Conservation (phyloP, 2,329 filamentous ascomycete species). For the Fusarium equiseti region DNA sequence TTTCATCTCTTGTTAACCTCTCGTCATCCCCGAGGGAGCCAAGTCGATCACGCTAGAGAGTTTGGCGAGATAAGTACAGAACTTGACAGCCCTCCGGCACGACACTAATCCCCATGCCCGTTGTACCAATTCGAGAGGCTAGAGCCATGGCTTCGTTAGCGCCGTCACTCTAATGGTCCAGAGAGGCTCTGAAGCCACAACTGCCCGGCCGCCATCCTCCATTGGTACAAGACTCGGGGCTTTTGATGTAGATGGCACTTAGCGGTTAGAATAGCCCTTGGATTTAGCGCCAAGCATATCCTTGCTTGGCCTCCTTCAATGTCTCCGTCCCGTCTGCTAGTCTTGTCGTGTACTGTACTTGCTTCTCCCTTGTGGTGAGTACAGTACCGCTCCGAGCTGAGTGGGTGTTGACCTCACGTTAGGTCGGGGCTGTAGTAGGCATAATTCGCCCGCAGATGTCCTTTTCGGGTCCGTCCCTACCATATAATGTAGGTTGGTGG, state of each 20-base stretch:
- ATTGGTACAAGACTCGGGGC: slow-evolving; percentile 23
- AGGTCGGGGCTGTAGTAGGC: slow-evolving; percentile 16
- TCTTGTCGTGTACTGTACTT: slow-evolving; percentile 26
- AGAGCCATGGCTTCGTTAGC: slow-evolving; percentile 34
- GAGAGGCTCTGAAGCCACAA: slow-evolving; percentile 22
- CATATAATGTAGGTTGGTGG: slow-evolving; percentile 3
- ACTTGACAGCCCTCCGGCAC: slow-evolving; percentile 29
- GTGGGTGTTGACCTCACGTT: slow-evolving; percentile 16
- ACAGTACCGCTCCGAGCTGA: slow-evolving; percentile 2
- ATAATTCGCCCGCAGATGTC: slow-evolving; percentile 17
- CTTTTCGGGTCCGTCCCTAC: background rate
- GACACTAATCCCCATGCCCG: slow-evolving; percentile 30
- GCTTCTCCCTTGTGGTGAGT: slow-evolving; percentile 32
- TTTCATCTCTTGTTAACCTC: slow-evolving; percentile 25
- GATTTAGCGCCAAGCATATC: background rate
- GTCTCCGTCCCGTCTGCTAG: slow-evolving; percentile 22
- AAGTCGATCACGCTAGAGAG: slow-evolving; percentile 22
- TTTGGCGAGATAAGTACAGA: slow-evolving; percentile 20
- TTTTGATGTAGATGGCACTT: slow-evolving; percentile 27
- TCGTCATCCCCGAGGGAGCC: slow-evolving; percentile 25
- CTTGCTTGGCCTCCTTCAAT: slow-evolving; percentile 8
- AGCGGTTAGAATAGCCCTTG: slow-evolving; percentile 1
- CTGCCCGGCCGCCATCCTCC: slow-evolving; percentile 23
- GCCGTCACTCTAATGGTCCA: slow-evolving; percentile 19
- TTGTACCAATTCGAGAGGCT: slow-evolving; percentile 25